Evolutionary conservation across 108 stramenopile genomes (phyloP), one percentile per base, ranked within the genome.

Genomic region (Licmophora abbreviata): DNA sequence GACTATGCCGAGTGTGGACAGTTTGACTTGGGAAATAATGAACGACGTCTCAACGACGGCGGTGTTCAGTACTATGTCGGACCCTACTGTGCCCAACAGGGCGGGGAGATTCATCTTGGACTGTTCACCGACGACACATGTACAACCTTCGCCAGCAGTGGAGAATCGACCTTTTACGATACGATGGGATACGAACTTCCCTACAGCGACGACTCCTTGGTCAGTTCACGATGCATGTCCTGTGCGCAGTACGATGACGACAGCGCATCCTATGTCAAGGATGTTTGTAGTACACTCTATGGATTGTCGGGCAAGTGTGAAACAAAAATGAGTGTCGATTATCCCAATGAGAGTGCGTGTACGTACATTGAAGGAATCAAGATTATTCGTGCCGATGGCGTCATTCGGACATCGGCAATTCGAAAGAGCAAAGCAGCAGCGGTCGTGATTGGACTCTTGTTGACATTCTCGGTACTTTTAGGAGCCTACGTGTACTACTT

Each of bases 341-440:
- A 85, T 65, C 77, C 83, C 53, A 84, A 85, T 41, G 81, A 83
- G 44, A 73, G 70, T 20, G 79, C 88, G 5, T 90, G 88, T 55
- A 64, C 69, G 24, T 90, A 83, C 76, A 81, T 90, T 40, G 79
- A 83, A 51, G 81, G 88, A 20, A 79, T 90, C 58, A 90, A 90
- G 65, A 57, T 79, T 52, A 69, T 90, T 48, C 80, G 74, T 32
- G 64, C 58, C 11, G 83, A 90, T 61, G 88, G 88, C 59, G 82
- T 90, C 48, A 90, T 90, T 56, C 73, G 86, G 59, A 72, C 72
- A 21, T 55, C 77, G 25, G 62, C 68, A 29, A 63, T 48, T 26
- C 32, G 64, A 17, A 71, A 76, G 57, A 71, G 68, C 63, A 88
- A 81, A 61, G 77, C 80, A 20, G 86, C 86, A 10, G 71, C 82